phyloP scores from a whole-genome alignment of 192 early-diverging fungal genomes.

The Piromyces finnis region DNA sequence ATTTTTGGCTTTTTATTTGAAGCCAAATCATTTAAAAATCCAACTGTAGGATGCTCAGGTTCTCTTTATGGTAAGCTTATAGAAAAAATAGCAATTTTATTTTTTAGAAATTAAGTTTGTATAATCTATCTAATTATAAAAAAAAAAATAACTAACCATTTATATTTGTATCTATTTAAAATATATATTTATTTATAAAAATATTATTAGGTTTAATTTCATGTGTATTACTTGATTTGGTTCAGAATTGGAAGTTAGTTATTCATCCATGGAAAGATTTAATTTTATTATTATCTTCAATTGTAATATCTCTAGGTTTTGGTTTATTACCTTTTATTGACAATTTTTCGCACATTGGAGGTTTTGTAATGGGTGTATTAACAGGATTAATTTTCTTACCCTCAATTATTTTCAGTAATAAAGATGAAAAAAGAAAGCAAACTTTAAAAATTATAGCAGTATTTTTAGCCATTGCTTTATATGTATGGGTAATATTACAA shows the following conservation, averaged over 20 bases:
- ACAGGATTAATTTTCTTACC: conserved; percentile 55
- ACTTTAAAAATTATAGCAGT: conserved; percentile 11
- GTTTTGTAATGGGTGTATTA: conserved; percentile 45
- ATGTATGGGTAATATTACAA: background rate
- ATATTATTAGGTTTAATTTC: conserved; percentile 45
- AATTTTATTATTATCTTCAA: conserved; percentile 36
- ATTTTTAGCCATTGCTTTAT: background rate
- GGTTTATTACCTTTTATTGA: conserved; percentile 62
- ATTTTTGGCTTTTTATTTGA: conserved; percentile 67
- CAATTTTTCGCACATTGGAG: conserved; percentile 77
- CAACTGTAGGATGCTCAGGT: conserved; percentile 37
- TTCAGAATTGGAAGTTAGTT: conserved; percentile 59
- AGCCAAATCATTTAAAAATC: conserved; percentile 24
- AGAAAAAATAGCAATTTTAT: no score
- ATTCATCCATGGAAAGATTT: conserved; percentile 44
- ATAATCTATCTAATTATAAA: no score
- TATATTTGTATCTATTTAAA: no score
- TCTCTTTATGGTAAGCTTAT: conserved; percentile 21
- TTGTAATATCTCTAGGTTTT: conserved; percentile 43
- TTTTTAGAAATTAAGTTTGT: no score
- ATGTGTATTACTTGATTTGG: conserved; percentile 52
- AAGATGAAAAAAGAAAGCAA: conserved; percentile 9
- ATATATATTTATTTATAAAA: background rate
- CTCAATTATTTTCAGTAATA: conserved; percentile 25
- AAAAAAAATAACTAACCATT: no score